Evolutionary conservation across 2,329 filamentous ascomycete genomes (phyloP).

Genomic region (Alternaria arborescens): DNA sequence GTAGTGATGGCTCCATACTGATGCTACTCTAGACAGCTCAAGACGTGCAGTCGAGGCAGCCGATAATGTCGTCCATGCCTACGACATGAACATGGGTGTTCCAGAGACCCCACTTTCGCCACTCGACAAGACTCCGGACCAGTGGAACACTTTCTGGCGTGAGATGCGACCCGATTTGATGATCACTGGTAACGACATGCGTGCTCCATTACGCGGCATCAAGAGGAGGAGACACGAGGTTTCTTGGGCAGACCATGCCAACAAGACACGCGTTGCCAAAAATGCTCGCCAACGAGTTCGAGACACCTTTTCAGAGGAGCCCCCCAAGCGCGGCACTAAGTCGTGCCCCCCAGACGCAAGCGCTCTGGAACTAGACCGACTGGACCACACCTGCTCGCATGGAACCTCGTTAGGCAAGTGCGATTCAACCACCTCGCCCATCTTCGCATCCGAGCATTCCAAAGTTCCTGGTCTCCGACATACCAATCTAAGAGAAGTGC

Average conservation of each 20-base stretch:
- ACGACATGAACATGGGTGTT: constrained; percentile 77
- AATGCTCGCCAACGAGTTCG: constrained; percentile 38
- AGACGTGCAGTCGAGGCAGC: constrained; percentile 76
- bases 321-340: constrained; percentile 26
- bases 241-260: constrained; percentile 33
- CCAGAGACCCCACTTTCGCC: constrained; percentile 67
- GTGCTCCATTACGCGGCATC: constrained; percentile 50
- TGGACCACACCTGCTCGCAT: constrained; percentile 36
- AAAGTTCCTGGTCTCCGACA: constrained; percentile 59
- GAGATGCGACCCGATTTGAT: constrained; percentile 56
- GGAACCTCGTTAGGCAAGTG: constrained; percentile 31
- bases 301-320: constrained; percentile 44
- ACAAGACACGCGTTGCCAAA: constrained; percentile 36
- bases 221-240: constrained; percentile 56
- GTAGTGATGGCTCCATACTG: constrained; percentile 7
- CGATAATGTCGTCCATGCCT: constrained; percentile 78
- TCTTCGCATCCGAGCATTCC: constrained; percentile 50
- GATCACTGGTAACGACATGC: constrained; percentile 54
- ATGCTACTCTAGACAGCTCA: constrained; percentile 66
- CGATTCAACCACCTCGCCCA: constrained; percentile 39
- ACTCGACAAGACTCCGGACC: constrained; percentile 41
- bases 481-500: constrained; percentile 58
- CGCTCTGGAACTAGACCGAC: constrained; percentile 22
- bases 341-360: constrained; percentile 24
- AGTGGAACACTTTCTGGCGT: constrained; percentile 38